Conservation (phyloP, 192 early-diverging fungal genomes). For the Diversispora eburnea region DNA sequence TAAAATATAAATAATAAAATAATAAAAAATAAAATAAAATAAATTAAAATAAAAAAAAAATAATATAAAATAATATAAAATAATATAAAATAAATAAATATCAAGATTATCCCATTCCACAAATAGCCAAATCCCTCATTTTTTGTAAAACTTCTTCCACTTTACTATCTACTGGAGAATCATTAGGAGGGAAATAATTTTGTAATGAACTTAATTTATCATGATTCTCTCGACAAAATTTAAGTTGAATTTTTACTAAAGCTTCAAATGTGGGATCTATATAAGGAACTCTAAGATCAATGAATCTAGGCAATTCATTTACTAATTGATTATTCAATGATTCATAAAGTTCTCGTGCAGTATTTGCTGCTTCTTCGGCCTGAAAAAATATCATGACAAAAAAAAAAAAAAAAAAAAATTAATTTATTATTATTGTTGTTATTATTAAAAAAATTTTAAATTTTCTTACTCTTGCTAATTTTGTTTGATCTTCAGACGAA, state of each 20-base stretch:
- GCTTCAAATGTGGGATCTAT: constrained; percentile 96
- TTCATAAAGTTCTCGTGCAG: constrained; percentile 75
- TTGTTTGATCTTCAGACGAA: constrained; percentile 65
- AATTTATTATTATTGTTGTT: not conserved
- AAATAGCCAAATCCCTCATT: constrained; percentile 89
- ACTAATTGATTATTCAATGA: constrained; percentile 77
- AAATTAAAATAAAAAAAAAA: no score
- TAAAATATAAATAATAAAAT: no score
- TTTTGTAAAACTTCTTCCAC: constrained; percentile 81
- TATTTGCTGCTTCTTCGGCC: constrained; percentile 79
- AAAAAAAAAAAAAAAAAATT: no score
- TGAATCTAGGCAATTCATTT: constrained; percentile 84
- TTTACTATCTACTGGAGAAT: constrained; percentile 59
- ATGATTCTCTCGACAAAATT: constrained; percentile 82
- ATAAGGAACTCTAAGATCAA: constrained; percentile 84
- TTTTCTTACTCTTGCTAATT: constrained; percentile 54
- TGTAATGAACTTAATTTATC: constrained; percentile 66
- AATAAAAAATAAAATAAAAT: no score
- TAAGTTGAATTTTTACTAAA: constrained; percentile 88
- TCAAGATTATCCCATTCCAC: constrained; percentile 56
- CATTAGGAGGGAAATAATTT: constrained; percentile 56
- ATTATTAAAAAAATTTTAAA: not conserved
- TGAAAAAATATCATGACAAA: constrained; percentile 27
- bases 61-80: no score
- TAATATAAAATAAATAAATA: no score